phyloP scores from a whole-genome alignment of 768 basidiomycete genomes.

The Amanita molliuscula region DNA sequence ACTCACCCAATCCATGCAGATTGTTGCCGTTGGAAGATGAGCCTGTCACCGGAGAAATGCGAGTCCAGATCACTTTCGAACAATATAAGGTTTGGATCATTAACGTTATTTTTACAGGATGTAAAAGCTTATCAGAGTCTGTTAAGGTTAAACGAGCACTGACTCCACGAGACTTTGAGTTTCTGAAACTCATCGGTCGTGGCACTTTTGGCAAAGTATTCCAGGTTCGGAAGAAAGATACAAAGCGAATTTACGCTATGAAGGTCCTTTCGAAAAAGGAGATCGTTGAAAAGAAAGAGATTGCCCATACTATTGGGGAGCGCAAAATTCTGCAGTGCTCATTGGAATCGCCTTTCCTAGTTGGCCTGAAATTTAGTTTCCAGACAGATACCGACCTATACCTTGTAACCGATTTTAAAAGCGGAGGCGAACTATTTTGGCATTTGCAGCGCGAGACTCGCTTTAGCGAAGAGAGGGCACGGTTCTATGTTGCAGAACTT shows the following conservation, averaged over 20 bases:
- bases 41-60: conserved; percentile 84
- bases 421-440: conserved; percentile 97
- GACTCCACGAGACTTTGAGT: conserved; percentile 95
- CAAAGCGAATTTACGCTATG: conserved; percentile 99
- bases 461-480: conserved; percentile 86
- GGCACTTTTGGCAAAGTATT: conserved; percentile 98
- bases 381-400: conserved; percentile 94
- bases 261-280: conserved; percentile 98
- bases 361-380: conserved; percentile 97
- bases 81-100: conserved; percentile 65
- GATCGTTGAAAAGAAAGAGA: conserved; percentile 98
- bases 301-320: conserved; percentile 98
- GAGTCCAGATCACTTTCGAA: conserved; percentile 90
- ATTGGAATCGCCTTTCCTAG: conserved; percentile 90
- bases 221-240: conserved; percentile 97
- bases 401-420: conserved; percentile 97
- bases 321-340: conserved; percentile 96
- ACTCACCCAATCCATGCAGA: conserved; percentile 26
- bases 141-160: conserved; percentile 72
- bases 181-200: conserved; percentile 95
- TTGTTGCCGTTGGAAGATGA: conserved; percentile 72
- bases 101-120: conserved; percentile 9
- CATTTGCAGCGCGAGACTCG: conserved; percentile 93
- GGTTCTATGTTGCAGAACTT: conserved; percentile 96
- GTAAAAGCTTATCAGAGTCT: conserved; percentile 6